phyloP scores from a whole-genome alignment of 2,329 filamentous ascomycete genomes.

The Aspergillus viridinutans region DNA sequence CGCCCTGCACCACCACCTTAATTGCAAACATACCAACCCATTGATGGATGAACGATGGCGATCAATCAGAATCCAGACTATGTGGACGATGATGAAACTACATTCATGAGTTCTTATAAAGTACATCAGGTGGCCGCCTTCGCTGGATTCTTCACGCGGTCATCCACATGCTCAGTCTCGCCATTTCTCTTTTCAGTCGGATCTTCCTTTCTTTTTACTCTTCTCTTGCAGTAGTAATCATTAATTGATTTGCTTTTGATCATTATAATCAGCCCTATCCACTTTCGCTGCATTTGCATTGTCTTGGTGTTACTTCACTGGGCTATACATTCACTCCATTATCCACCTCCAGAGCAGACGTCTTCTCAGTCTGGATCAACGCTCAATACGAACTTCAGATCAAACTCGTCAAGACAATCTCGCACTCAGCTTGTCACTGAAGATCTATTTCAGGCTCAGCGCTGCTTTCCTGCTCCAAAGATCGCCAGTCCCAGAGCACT shows the following conservation, averaged over 20 bases:
- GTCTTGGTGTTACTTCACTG: background rate
- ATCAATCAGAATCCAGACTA: background rate
- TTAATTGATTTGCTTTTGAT: background rate
- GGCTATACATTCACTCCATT: background rate
- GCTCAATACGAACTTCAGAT: background rate
- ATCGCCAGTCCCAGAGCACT: background rate
- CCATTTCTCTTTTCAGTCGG: slow-evolving; percentile 8
- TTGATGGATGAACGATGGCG: background rate
- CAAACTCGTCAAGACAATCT: slow-evolving; percentile 34
- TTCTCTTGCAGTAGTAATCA: slow-evolving; percentile 6
- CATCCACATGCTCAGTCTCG: slow-evolving; percentile 26
- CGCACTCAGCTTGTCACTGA: slow-evolving; percentile 13
- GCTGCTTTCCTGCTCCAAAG: slow-evolving; percentile 4
- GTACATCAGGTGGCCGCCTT: slow-evolving; percentile 2
- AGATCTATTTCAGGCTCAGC: background rate
- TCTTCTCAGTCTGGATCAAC: background rate
- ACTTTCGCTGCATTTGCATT: background rate
- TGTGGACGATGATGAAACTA: background rate
- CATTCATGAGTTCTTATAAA: background rate
- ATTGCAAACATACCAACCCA: background rate
- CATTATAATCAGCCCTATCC: background rate
- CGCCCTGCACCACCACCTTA: background rate
- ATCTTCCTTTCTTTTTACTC: slow-evolving; percentile 13
- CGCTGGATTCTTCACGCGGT: slow-evolving; percentile 30
- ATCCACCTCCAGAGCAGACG: background rate